Conservation (phyloP, 805 yeast species). For the Grigorovia yakushimaensis region DNA sequence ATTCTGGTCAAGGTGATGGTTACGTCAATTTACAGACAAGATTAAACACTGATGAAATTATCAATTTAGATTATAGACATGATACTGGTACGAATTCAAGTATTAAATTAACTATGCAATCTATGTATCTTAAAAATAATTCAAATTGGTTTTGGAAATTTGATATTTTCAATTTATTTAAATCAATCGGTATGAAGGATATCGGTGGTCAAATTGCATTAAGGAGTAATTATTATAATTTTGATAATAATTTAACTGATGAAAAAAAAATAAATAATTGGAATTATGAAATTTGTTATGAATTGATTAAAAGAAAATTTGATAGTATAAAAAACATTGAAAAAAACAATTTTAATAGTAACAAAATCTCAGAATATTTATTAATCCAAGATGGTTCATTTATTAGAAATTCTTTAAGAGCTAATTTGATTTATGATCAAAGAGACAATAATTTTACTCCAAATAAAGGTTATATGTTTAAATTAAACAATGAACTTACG, state of each 20-base stretch:
- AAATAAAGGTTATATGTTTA: slow-evolving; percentile 34
- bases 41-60: slow-evolving; percentile 54
- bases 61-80: slow-evolving; percentile 45
- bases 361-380: slow-evolving; percentile 44
- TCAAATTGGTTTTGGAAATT: slow-evolving; percentile 46
- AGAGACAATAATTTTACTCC: slow-evolving; percentile 38
- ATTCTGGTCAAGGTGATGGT: slow-evolving; percentile 84
- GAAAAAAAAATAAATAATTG: background rate
- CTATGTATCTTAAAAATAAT: slow-evolving; percentile 37
- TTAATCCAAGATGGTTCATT: slow-evolving; percentile 49
- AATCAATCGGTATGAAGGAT: slow-evolving; percentile 7
- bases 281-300: slow-evolving; percentile 6
- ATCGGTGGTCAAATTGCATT: slow-evolving; percentile 2
- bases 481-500: slow-evolving; percentile 35
- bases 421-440: slow-evolving; percentile 32
- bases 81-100: slow-evolving; percentile 50
- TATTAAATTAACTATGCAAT: slow-evolving; percentile 1
- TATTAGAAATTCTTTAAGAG: slow-evolving; percentile 44
- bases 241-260: too few relatives aligned
- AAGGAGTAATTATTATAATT: slow-evolving; percentile 5
- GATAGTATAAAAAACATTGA: slow-evolving; percentile 26
- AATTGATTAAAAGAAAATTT: slow-evolving; percentile 27
- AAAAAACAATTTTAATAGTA: background rate
- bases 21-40: slow-evolving; percentile 65
- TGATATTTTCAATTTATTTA: slow-evolving; percentile 30